phyloP scores from a whole-genome alignment of 2,329 filamentous ascomycete genomes.

The Pseudogymnoascus sp. region DNA sequence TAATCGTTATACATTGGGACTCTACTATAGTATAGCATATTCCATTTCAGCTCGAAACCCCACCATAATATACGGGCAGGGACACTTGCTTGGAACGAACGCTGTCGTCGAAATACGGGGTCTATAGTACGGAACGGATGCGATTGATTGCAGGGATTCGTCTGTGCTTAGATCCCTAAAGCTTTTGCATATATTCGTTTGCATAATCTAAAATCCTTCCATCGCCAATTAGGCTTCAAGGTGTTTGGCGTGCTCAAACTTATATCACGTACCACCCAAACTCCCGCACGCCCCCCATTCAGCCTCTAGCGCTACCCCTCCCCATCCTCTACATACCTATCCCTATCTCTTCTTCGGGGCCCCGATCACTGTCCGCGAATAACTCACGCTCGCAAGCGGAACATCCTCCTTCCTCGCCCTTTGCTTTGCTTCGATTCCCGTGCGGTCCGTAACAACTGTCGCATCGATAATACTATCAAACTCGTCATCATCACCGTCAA shows the following conservation, averaged over 20 bases:
- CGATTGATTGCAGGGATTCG: not conserved
- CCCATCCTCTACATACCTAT: not conserved
- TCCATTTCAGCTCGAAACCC: not conserved
- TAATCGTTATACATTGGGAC: not conserved
- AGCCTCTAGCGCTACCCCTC: not conserved
- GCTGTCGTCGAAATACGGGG: not conserved
- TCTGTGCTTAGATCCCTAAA: not conserved
- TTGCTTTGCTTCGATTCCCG: conserved; percentile 60
- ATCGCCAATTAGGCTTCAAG: not conserved
- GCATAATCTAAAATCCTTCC: not conserved
- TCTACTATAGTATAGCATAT: not conserved
- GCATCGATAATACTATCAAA: conserved; percentile 93
- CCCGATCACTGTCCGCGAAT: conserved; percentile 28
- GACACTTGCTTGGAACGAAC: not conserved
- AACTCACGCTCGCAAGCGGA: conserved; percentile 24
- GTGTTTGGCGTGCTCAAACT: not conserved
- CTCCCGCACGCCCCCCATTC: not conserved
- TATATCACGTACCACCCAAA: not conserved
- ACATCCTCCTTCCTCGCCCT: conserved; percentile 35
- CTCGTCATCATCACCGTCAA: conserved; percentile 50
- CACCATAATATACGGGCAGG: not conserved
- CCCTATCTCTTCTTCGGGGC: conserved; percentile 24
- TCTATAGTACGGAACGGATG: not conserved
- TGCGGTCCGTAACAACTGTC: conserved; percentile 78
- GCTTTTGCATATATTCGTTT: not conserved